Evolutionary conservation across 345 rosid species (phyloP), one percentile per base, ranked within the genome.

Genomic region (Lumnitzera racemosa): DNA sequence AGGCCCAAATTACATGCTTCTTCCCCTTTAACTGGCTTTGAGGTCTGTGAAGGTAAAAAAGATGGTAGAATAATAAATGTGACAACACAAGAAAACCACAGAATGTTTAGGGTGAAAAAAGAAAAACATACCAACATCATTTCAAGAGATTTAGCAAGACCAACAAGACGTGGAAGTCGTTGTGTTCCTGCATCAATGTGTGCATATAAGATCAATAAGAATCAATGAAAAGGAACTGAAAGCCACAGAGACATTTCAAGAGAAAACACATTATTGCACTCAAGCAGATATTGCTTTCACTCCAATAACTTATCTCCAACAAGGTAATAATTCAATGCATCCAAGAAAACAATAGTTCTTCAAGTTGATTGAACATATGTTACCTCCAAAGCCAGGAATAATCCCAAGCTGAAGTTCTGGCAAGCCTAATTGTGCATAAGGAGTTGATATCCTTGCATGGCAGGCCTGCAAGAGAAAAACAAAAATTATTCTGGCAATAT

Each of bases 301-400:
- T 36, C 43, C 6, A 0, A 36, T 36, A 4, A 9, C 7, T 36
- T 36, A 5, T 36, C 43, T 36, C 43, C 43, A 36, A 36, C 43
- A 36, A 4, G 43, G 43, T 9, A 36, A 36, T 1, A 36, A 36
- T 36, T 48, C 48, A 56, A 11, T 56, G 59, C 46, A 56, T 2
- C 43, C 43, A 36, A 36, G 9, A 36, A 36, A 36, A 36, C 43
- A 36, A 36, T 36, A 36, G 43, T 36, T 36, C 43, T 36, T 36
- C 43, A 4, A 9, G 7, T 36, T 36, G 9, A 36, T 36, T 36
- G 43, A 36, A 36, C 10, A 7, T 36, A 36, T 56, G 48, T 24
- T 81, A 94, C 99, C 99, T 79, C 99, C 99, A 80, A 94, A 90
- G 29, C 99, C 99, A 72, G 99, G 99, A 61, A 94, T 77, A 58